Conservation (phyloP, 1,139 yeast species). For the Wickerhamiella infanticola region DNA sequence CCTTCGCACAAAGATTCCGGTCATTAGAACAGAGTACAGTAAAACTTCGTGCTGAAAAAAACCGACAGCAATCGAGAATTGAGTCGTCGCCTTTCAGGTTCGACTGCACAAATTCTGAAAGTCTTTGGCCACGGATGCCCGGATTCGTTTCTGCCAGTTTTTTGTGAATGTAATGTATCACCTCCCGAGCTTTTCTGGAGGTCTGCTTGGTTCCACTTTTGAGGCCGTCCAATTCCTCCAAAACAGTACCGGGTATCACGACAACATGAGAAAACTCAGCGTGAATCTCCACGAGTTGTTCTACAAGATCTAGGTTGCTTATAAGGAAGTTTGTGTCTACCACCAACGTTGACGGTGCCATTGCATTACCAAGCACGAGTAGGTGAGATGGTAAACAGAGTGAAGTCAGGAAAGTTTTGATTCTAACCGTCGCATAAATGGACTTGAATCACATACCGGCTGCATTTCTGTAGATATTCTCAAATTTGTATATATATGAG, state of each 20-base stretch:
- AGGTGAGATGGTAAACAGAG: no score
- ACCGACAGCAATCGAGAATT: conserved; percentile 71
- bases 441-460: no score
- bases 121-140: conserved; percentile 49
- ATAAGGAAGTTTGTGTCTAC: conserved; percentile 69
- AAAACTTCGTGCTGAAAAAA: conserved; percentile 26
- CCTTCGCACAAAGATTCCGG: conserved; percentile 64
- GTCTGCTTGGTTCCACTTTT: conserved; percentile 26
- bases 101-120: conserved; percentile 29
- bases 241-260: conserved; percentile 53
- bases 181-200: conserved; percentile 42
- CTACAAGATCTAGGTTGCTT: conserved; percentile 44
- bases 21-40: conserved; percentile 67
- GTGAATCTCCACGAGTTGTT: conserved; percentile 32
- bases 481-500: no score
- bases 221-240: conserved; percentile 67
- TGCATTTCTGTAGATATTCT: no score
- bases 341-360: conserved; percentile 26
- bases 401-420: no score
- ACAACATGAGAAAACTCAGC: conserved; percentile 32
- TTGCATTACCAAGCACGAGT: no score
- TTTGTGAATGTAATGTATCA: conserved; percentile 65
- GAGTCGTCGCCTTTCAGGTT: conserved; percentile 53
- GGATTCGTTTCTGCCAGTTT: conserved; percentile 38
- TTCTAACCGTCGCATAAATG: no score